A percentile compares a stretch with the other conserved stretches of the same genome.
These are phyloP conservation scores for Termitomyces sp. DNA, from an alignment of 768 basidiomycete species.

Conservation along the genomic window DNA sequence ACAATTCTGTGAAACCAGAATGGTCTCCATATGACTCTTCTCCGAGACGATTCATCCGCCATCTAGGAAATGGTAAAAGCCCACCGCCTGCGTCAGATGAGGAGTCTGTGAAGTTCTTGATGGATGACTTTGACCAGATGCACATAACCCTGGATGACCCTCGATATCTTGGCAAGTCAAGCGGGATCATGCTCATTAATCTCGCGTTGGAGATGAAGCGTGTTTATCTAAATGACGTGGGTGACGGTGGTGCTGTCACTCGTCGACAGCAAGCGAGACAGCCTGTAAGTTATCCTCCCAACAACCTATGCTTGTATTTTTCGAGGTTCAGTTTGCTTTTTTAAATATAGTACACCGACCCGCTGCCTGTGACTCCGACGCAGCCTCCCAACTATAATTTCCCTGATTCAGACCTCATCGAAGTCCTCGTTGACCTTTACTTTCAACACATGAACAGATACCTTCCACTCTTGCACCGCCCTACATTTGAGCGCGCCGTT, in stretches of 20 bases:
- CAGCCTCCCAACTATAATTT: constrained; percentile 30
- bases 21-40: neutral
- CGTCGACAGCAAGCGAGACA: neutral
- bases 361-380: constrained; percentile 8
- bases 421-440: constrained; percentile 54
- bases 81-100: constrained; percentile 17
- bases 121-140: constrained; percentile 32
- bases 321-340: neutral
- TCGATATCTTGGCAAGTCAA: constrained; percentile 52
- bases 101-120: constrained; percentile 24
- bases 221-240: constrained; percentile 31
- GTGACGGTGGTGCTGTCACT: constrained; percentile 9
- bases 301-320: neutral
- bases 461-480: constrained; percentile 68
- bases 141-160: constrained; percentile 24
- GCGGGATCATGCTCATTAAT: constrained; percentile 45
- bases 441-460: constrained; percentile 54
- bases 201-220: constrained; percentile 53
- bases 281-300: neutral
- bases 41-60: constrained; percentile 9
- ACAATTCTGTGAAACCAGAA: neutral
- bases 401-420: constrained; percentile 48
- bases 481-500: constrained; percentile 54
- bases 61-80: constrained; percentile 1
- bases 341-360: constrained; percentile 25